Base-by-base conservation (phyloP, 108 stramenopile genomes). In the Fragilaria crotonensis region DNA sequence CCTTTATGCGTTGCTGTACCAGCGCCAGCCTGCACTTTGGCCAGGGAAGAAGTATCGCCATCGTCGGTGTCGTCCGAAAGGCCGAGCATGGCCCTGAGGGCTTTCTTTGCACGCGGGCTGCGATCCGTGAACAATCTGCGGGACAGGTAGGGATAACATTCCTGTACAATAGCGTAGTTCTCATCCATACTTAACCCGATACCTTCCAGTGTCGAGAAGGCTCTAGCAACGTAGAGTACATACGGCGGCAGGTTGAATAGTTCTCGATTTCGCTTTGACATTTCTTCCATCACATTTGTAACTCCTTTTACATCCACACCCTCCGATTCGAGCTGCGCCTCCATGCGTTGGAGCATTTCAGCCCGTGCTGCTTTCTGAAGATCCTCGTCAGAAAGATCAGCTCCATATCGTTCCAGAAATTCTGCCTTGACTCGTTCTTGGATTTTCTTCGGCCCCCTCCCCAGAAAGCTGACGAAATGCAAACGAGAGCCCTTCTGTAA, bases 101-200 rank as follows among this genome's bases (percentile, higher is more conserved):
- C 90, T 21, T 65, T 64, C 29, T 87, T 84, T 29, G 90, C 84
- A 44, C 90, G 66, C 19, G 90, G 93, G 31, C 77, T 83, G 57
- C 82, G 88, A 57, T 94, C 90, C 4, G 86, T 91, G 47, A 94
- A 89, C 17, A 94, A 50, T 29, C 93, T 71, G 27, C 88, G 68
- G 11, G 88, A 80, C 5, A 94, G 72, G 57, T 91, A 94, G 5
- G 86, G 82, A 66, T 91, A 94, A 65, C 93, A 94, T 63, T 91
- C 89, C 51, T 89, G 76, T 11, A 94, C 76, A 57, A 94, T 94
- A 36, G 86, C 80, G 55, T 94, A 94, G 60, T 85, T 76, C 48
- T 87, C 87, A 63, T 91, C 86, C 26, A 94, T 66, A 14, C 67
- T 73, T 46, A 94, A 70, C 1, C 93, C 93, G 29, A 94, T 85